A percentile compares a stretch with the other conserved stretches of the same genome.
These are phyloP conservation scores for Ilyonectria mors-panacis DNA, from an alignment of 2,329 filamentous ascomycete genomes.

Conservation along the genomic window DNA sequence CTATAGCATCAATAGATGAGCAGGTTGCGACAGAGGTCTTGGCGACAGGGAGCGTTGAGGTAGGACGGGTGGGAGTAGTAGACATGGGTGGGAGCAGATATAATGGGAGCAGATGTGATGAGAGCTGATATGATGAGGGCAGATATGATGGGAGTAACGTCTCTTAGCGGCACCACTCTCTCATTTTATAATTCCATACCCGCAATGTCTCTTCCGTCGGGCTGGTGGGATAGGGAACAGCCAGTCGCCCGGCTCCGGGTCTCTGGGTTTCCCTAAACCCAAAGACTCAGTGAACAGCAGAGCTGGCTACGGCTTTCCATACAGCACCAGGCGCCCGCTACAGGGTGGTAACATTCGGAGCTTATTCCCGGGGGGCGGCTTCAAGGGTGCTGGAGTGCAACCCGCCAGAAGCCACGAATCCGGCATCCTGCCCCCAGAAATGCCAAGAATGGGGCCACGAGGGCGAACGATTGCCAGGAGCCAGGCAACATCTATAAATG, in stretches of 20 bases:
- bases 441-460: slow-evolving; percentile 5
- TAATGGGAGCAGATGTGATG: background rate
- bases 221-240: slow-evolving; percentile 6
- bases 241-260: slow-evolving; percentile 11
- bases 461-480: slow-evolving; percentile 4
- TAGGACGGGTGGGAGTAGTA: slow-evolving; percentile 7
- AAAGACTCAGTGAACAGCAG: slow-evolving; percentile 8
- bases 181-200: slow-evolving; percentile 6
- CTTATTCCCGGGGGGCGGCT: slow-evolving; percentile 6
- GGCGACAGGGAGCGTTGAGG: slow-evolving; percentile 1
- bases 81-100: slow-evolving; percentile 2
- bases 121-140: background rate
- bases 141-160: slow-evolving; percentile 8
- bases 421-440: background rate
- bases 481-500: slow-evolving; percentile 7
- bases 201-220: slow-evolving; percentile 1
- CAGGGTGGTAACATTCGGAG: slow-evolving; percentile 3
- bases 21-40: slow-evolving; percentile 1
- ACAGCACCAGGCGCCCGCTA: slow-evolving; percentile 9
- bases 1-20: slow-evolving; percentile 5
- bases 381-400: background rate
- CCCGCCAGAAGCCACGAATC: slow-evolving; percentile 9
- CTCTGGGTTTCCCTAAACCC: background rate
- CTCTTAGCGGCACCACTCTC: slow-evolving; percentile 8
- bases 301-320: slow-evolving; percentile 8